These are phyloP conservation scores for Podaxis sp. DNA, from an alignment of 768 basidiomycete genomes.

Conservation along the genomic window DNA sequence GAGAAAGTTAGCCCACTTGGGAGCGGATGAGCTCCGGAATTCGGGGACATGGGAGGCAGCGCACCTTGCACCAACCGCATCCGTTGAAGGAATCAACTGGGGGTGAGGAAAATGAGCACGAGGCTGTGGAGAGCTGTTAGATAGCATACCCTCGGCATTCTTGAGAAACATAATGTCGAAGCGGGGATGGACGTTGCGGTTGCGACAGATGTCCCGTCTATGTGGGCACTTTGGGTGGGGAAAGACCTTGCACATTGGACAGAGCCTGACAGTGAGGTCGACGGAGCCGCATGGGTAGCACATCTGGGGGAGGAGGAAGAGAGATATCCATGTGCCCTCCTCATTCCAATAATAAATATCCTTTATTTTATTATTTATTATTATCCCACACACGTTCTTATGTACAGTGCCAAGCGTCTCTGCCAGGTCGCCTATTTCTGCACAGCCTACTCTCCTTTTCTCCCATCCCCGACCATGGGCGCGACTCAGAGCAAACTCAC, in stretches of 20 bases:
- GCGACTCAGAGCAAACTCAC: constrained; percentile 96
- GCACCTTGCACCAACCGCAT: constrained; percentile 89
- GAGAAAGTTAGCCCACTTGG: constrained; percentile 70
- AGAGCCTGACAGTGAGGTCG: constrained; percentile 65
- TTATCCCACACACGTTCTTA: constrained; percentile 7
- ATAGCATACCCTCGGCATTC: constrained; percentile 79
- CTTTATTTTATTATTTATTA: constrained; percentile 17
- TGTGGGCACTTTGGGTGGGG: constrained; percentile 76
- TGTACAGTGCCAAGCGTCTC: not conserved
- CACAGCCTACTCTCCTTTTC: constrained; percentile 22
- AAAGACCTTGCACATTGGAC: constrained; percentile 87
- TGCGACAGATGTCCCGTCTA: constrained; percentile 71
- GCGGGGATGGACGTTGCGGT: constrained; percentile 71
- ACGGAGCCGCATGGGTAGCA: constrained; percentile 71
- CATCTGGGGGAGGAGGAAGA: constrained; percentile 45
- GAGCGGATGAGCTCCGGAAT: constrained; percentile 24
- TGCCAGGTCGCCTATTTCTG: constrained; percentile 16
- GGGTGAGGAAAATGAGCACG: not conserved
- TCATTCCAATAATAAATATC: constrained; percentile 15
- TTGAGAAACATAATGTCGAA: constrained; percentile 77
- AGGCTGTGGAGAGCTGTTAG: constrained; percentile 13
- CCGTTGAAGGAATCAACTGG: constrained; percentile 80
- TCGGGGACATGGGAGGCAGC: constrained; percentile 22
- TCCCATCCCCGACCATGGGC: constrained; percentile 65
- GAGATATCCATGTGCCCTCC: constrained; percentile 16